Percentiles rank a stretch among this genome's conserved stretches.
phyloP scores from a whole-genome alignment of 805 yeast genomes.

The Kuraishia cidri region DNA sequence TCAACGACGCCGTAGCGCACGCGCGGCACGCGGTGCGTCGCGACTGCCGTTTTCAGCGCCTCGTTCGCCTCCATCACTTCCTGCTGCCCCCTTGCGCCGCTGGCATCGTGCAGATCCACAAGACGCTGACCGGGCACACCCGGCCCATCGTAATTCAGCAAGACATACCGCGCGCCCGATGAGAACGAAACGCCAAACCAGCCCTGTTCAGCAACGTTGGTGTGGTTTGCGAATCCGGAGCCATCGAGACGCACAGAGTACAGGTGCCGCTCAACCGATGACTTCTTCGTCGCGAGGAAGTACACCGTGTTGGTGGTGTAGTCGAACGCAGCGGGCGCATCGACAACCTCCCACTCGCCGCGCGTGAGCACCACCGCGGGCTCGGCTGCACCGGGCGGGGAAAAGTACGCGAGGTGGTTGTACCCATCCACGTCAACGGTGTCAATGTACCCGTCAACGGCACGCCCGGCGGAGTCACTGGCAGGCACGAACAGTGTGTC shows the following conservation, averaged over 20 bases:
- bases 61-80: constrained; percentile 39
- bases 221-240: constrained; percentile 27
- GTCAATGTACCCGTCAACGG: constrained; percentile 72
- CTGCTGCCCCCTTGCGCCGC: too few relatives aligned
- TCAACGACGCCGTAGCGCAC: constrained; percentile 41
- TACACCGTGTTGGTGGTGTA: constrained; percentile 41
- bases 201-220: constrained; percentile 48
- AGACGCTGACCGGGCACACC: constrained; percentile 71
- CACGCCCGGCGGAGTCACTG: constrained; percentile 29
- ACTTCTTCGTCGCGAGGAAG: constrained; percentile 66
- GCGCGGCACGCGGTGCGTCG: constrained; percentile 48
- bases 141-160: constrained; percentile 75
- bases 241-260: constrained; percentile 55
- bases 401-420: constrained; percentile 76
- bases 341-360: constrained; percentile 90
- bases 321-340: constrained; percentile 60
- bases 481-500: constrained; percentile 51
- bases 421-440: constrained; percentile 52
- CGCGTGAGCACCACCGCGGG: constrained; percentile 49
- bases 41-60: constrained; percentile 26
- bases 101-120: constrained; percentile 37
- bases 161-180: constrained; percentile 63
- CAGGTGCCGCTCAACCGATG: constrained; percentile 79
- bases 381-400: constrained; percentile 51
- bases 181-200: constrained; percentile 72